Conservation (phyloP, 768 basidiomycete genomes). For the Psilocybe tampanensis region DNA sequence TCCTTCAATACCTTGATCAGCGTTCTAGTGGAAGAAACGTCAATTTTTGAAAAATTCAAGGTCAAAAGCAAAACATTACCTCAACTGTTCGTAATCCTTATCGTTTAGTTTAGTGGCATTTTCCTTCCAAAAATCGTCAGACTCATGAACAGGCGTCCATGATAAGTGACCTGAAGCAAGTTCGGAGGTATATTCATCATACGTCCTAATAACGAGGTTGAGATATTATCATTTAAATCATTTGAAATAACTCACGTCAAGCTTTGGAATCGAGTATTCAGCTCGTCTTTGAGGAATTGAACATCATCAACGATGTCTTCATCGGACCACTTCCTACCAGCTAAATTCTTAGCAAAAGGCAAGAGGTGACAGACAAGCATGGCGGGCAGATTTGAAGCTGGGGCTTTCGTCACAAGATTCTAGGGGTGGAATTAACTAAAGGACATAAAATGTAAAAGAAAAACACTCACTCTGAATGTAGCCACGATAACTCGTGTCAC, state of each 20-base stretch:
- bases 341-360: slow-evolving; percentile 85
- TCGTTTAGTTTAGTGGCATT: slow-evolving; percentile 89
- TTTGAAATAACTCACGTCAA: slow-evolving; percentile 66
- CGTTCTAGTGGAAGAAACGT: slow-evolving; percentile 44
- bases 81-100: slow-evolving; percentile 79
- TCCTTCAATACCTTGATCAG: slow-evolving; percentile 73
- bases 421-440: slow-evolving; percentile 26
- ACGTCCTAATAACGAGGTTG: slow-evolving; percentile 64
- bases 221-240: neutral
- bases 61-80: slow-evolving; percentile 46
- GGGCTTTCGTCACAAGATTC: slow-evolving; percentile 92
- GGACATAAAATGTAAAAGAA: neutral
- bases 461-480: slow-evolving; percentile 71
- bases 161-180: slow-evolving; percentile 87
- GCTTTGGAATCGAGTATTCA: slow-evolving; percentile 84
- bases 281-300: slow-evolving; percentile 82
- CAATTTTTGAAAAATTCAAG: neutral
- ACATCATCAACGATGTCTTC: slow-evolving; percentile 95
- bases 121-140: slow-evolving; percentile 97
- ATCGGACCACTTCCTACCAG: slow-evolving; percentile 87
- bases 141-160: slow-evolving; percentile 96
- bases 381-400: slow-evolving; percentile 84
- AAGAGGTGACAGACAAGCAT: slow-evolving; percentile 90
- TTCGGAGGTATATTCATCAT: slow-evolving; percentile 94
- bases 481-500: slow-evolving; percentile 92